A percentile compares a stretch with the other conserved stretches of the same genome.
Conservation (phyloP, 2,329 filamentous ascomycete genomes). For the Phialophora tarda region DNA sequence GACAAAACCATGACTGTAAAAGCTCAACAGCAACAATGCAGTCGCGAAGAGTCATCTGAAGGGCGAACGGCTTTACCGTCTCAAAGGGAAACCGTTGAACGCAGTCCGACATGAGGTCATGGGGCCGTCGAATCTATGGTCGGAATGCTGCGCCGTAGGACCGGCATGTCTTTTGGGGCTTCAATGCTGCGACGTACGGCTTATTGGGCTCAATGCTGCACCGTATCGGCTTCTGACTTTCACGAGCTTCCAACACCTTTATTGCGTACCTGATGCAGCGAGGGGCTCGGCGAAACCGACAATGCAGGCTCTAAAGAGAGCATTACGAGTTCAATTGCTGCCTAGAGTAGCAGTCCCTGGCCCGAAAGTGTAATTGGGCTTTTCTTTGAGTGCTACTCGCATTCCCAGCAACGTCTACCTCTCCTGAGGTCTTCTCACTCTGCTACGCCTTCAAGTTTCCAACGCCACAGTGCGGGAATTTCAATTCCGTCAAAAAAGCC, state of each 20-base stretch:
- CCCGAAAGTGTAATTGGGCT: background rate
- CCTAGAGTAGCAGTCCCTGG: background rate
- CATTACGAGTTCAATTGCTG: background rate
- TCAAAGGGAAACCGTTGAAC: background rate
- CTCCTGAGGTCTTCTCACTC: background rate
- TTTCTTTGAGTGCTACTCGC: background rate
- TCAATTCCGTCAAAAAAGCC: slow-evolving; percentile 1
- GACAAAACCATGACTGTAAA: background rate
- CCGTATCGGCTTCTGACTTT: background rate
- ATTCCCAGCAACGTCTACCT: background rate
- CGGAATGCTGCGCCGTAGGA: slow-evolving; percentile 3
- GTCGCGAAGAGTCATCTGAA: background rate
- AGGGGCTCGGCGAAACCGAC: background rate
- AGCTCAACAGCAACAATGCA: background rate
- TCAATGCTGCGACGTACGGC: background rate
- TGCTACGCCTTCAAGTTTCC: background rate
- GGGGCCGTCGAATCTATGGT: background rate
- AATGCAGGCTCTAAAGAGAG: background rate
- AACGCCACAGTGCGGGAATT: slow-evolving; percentile 7
- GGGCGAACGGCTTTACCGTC: background rate
- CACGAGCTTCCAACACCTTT: background rate
- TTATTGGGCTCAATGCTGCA: background rate
- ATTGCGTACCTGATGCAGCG: background rate
- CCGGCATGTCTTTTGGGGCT: too few species aligned
- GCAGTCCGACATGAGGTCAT: slow-evolving; percentile 1